Percentiles rank a stretch among this genome's conserved stretches.
These are phyloP conservation scores for Pholiota adiposa DNA, from an alignment of 1,284 basidiomycete species.

Conservation along the genomic window DNA sequence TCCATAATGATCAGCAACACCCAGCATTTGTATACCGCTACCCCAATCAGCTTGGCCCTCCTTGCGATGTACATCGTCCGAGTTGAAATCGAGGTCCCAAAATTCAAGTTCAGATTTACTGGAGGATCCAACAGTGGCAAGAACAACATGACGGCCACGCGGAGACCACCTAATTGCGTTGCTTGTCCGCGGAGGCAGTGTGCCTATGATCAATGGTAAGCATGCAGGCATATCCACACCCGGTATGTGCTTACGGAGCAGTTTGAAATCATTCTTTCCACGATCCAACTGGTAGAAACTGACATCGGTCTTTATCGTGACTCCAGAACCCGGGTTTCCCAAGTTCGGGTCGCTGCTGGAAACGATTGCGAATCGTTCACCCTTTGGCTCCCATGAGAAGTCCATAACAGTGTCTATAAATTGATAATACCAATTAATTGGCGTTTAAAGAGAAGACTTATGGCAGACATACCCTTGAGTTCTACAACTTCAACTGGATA, in stretches of 20 bases:
- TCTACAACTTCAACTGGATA: constrained; percentile 98
- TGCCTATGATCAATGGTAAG: constrained; percentile 49
- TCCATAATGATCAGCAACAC: constrained; percentile 95
- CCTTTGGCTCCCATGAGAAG: constrained; percentile 98
- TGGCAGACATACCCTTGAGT: constrained; percentile 76
- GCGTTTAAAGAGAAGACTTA: constrained; percentile 10
- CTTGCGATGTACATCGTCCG: constrained; percentile 65
- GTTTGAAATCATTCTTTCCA: constrained; percentile 93
- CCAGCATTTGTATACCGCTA: constrained; percentile 85
- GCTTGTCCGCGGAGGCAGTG: constrained; percentile 85
- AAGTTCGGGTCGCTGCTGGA: constrained; percentile 95
- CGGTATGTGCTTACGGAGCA: constrained; percentile 65
- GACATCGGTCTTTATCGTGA: constrained; percentile 95
- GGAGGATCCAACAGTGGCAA: constrained; percentile 94
- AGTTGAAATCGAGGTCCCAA: constrained; percentile 96
- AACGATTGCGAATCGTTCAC: constrained; percentile 95
- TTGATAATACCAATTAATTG: background rate
- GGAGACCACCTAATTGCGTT: constrained; percentile 99
- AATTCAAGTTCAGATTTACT: constrained; percentile 98
- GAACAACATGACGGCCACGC: constrained; percentile 92
- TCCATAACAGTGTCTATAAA: constrained; percentile 88
- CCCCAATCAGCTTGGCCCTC: constrained; percentile 81
- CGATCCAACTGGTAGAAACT: constrained; percentile 96
- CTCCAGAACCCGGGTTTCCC: constrained; percentile 86
- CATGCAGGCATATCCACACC: constrained; percentile 9